phyloP scores from a whole-genome alignment of 345 rosid genomes.

The Geranium rotundifolium region DNA sequence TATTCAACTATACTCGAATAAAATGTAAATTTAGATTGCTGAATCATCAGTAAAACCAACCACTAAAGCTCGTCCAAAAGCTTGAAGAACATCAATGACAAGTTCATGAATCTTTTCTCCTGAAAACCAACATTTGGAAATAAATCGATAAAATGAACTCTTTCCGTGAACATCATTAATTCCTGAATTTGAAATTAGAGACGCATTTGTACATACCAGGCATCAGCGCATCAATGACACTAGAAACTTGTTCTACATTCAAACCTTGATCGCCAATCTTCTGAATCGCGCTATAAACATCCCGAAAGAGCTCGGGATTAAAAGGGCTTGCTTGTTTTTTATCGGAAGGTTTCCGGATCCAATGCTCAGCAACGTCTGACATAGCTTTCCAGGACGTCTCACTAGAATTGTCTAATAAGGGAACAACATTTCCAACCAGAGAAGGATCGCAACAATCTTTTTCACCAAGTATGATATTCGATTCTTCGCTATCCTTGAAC shows the following conservation, averaged over 20 bases:
- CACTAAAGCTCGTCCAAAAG: constrained; percentile 74
- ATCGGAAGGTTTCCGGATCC: constrained; percentile 27
- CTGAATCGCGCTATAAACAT: constrained; percentile 46
- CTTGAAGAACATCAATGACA: constrained; percentile 58
- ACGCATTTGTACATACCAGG: constrained; percentile 17
- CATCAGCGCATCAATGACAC: constrained; percentile 22
- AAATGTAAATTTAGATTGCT: neutral
- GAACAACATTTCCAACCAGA: constrained; percentile 18
- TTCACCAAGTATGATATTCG: constrained; percentile 16
- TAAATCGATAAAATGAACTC: constrained; percentile 11
- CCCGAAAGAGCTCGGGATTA: constrained; percentile 43
- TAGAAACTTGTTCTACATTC: constrained; percentile 49
- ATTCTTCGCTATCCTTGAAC: constrained; percentile 37
- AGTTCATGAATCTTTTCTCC: constrained; percentile 32
- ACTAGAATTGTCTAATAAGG: constrained; percentile 25
- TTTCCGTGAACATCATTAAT: neutral
- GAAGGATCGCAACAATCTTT: constrained; percentile 15
- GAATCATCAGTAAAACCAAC: constrained; percentile 31
- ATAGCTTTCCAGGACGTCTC: constrained; percentile 71
- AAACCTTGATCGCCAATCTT: constrained; percentile 95
- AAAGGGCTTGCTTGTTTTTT: constrained; percentile 16
- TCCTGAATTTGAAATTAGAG: neutral
- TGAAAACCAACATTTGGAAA: constrained; percentile 25
- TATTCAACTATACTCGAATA: neutral
- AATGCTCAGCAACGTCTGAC: constrained; percentile 43